Conservation (phyloP, 176 grass and related monocot species). For the barley (Hordeum vulgare) region DNA sequence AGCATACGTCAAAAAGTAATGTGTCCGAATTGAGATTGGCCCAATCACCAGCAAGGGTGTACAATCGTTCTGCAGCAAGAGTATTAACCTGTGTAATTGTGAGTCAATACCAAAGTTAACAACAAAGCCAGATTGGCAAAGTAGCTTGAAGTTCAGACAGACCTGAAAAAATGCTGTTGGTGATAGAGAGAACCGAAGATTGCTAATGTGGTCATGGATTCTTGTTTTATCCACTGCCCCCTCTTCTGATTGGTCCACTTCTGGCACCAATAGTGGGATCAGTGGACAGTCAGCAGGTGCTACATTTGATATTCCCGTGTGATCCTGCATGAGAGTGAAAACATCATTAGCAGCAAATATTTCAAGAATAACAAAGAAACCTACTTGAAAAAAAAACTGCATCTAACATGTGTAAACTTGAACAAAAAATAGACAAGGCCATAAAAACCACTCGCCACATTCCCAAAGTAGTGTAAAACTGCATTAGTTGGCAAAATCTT, state of each 20-base stretch:
- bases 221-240: constrained; percentile 44
- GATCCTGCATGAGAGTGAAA: constrained; percentile 59
- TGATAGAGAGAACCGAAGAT: constrained; percentile 86
- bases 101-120: constrained; percentile 26
- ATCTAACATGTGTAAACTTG: background rate
- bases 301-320: constrained; percentile 97
- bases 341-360: constrained; percentile 3
- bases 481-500: background rate
- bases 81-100: constrained; percentile 81
- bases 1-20: constrained; percentile 94
- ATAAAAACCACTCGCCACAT: background rate
- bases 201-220: constrained; percentile 93
- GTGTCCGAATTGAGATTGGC: constrained; percentile 85
- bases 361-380: constrained; percentile 8
- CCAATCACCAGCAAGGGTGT: constrained; percentile 89
- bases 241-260: constrained; percentile 41
- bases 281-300: constrained; percentile 86
- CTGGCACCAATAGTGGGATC: constrained; percentile 51
- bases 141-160: background rate
- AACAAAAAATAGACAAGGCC: background rate
- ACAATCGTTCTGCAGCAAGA: constrained; percentile 89
- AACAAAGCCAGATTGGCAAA: constrained; percentile 4
- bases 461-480: background rate
- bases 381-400: background rate
- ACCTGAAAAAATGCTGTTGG: constrained; percentile 99